phyloP scores from a whole-genome alignment of 345 rosid genomes.

The Geranium rotundifolium region DNA sequence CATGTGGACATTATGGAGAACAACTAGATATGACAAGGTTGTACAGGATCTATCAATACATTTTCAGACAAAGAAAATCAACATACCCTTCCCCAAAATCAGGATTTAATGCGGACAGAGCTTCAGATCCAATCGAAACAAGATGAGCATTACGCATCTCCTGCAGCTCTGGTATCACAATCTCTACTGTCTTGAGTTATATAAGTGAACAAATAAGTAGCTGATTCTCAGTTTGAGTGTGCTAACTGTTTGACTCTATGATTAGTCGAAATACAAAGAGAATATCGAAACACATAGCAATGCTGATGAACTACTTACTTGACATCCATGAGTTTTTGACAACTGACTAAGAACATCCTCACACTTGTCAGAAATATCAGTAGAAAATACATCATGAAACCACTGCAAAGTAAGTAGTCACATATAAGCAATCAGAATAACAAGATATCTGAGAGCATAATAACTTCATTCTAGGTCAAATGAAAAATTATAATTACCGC shows the following conservation, averaged over 20 bases:
- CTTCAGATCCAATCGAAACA: conserved; percentile 59
- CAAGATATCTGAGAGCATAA: background rate
- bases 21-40: background rate
- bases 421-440: background rate
- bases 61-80: conserved; percentile 1
- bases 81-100: conserved; percentile 63
- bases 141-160: conserved; percentile 80
- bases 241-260: background rate
- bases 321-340: conserved; percentile 54
- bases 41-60: background rate
- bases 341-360: conserved; percentile 55
- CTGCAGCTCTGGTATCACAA: conserved; percentile 70
- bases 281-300: conserved; percentile 5
- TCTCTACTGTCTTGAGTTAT: conserved; percentile 46
- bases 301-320: conserved; percentile 39
- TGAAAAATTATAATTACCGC: conserved; percentile 26
- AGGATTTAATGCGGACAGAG: conserved; percentile 30
- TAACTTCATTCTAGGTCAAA: conserved; percentile 5
- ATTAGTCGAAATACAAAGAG: background rate
- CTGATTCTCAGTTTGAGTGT: background rate
- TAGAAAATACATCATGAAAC: conserved; percentile 77
- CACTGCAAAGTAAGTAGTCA: conserved; percentile 41
- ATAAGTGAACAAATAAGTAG: conserved; percentile 7
- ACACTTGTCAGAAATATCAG: conserved; percentile 63
- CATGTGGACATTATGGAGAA: background rate